Conservation (phyloP, 352 stramenopile species). For the Globisporangium cystogenes region DNA sequence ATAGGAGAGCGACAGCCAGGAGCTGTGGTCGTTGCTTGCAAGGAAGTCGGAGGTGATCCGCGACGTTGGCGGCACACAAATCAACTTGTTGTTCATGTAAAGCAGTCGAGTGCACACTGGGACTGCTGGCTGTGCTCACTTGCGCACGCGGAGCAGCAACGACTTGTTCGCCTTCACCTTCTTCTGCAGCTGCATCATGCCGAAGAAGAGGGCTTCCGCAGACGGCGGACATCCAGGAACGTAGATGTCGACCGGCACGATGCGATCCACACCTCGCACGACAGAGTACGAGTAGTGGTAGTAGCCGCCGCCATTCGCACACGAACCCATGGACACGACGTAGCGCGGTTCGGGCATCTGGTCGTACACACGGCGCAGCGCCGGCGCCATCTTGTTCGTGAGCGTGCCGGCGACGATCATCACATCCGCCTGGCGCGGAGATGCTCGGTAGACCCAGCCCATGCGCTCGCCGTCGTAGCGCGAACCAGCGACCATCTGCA, state of each 20-base stretch:
- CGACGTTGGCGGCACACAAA: no score
- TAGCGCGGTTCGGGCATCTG: conserved; percentile 99
- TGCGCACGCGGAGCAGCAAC: conserved; percentile 93
- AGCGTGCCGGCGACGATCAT: conserved; percentile 99
- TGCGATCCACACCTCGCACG: conserved; percentile 95
- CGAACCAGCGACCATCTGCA: conserved; percentile 80
- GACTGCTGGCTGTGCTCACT: conserved; percentile 64
- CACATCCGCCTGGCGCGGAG: conserved; percentile 94
- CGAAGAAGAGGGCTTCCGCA: conserved; percentile 97
- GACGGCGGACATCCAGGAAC: conserved; percentile 99
- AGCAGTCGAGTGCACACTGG: no score
- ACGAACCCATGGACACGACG: conserved; percentile 98
- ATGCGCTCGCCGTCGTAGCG: conserved; percentile 99
- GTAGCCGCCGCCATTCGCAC: conserved; percentile 95
- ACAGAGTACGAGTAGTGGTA: conserved; percentile 98
- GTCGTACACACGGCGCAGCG: conserved; percentile 96
- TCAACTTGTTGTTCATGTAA: no score
- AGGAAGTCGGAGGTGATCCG: no score
- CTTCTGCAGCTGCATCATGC: conserved; percentile 98
- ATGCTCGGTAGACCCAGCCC: conserved; percentile 97
- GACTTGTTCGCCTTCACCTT: conserved; percentile 99
- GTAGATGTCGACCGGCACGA: conserved; percentile 99
- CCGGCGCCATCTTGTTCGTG: conserved; percentile 99
- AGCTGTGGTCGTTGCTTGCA: no score
- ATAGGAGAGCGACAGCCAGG: no score